Evolutionary conservation across 2,329 filamentous ascomycete species (phyloP).

Genomic region (Biscogniauxia mediterranea): DNA sequence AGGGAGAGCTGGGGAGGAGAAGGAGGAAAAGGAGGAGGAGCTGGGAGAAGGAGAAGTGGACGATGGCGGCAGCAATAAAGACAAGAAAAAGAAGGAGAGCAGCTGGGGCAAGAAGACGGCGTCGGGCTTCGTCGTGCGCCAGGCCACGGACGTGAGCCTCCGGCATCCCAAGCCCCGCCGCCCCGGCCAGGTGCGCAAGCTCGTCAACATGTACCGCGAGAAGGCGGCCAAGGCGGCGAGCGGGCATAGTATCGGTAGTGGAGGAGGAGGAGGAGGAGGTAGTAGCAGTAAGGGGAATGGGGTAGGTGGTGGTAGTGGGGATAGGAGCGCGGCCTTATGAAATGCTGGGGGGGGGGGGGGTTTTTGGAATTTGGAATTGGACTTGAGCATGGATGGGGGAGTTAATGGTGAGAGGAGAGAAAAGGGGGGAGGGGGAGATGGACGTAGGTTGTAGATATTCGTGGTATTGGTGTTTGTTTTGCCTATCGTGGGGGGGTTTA

Average conservation of each 20-base stretch:
- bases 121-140: conserved; percentile 33
- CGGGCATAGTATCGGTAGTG: conserved; percentile 4
- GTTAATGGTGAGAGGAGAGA: not conserved
- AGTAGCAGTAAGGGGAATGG: conserved; percentile 11
- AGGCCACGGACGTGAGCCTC: conserved; percentile 28
- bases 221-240: conserved; percentile 21
- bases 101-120: conserved; percentile 30
- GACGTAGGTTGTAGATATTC: not conserved
- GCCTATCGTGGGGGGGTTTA: not conserved
- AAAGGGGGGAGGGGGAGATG: not conserved
- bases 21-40: conserved; percentile 8
- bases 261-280: conserved; percentile 10
- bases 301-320: too few relatives aligned
- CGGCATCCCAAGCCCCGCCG: conserved; percentile 29
- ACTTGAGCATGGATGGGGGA: too few relatives aligned
- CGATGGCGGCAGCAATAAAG: not conserved
- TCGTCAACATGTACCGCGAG: conserved; percentile 34
- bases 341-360: not conserved
- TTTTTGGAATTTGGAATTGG: too few relatives aligned
- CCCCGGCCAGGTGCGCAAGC: conserved; percentile 31
- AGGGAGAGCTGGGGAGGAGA: conserved; percentile 16
- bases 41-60: not conserved
- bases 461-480: not conserved
- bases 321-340: not conserved
- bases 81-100: conserved; percentile 11